A percentile compares a stretch with the other conserved stretches of the same genome.
Conservation (phyloP, 2,329 filamentous ascomycete genomes). For the Apiospora marii region DNA sequence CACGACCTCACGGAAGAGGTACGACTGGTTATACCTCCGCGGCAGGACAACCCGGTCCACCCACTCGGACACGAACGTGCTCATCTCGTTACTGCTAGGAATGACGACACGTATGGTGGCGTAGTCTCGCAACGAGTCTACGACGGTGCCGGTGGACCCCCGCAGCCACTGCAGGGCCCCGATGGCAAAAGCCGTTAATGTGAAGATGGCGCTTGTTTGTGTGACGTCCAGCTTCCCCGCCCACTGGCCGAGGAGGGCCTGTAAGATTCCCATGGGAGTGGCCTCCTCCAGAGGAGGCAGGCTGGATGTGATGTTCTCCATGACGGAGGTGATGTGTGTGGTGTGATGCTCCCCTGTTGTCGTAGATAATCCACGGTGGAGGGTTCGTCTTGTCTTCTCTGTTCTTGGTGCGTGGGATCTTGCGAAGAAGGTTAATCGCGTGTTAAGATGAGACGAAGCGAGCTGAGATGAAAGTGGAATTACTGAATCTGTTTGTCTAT, state of each 20-base stretch:
- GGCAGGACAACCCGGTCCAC: not conserved
- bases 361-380: not conserved
- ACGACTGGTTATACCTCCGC: conserved; percentile 17
- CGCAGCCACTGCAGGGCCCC: conserved; percentile 12
- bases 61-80: conserved; percentile 10
- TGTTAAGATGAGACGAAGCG: not conserved
- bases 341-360: not conserved
- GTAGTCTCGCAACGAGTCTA: not conserved
- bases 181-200: conserved; percentile 11
- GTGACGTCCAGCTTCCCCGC: not conserved
- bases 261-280: conserved; percentile 6
- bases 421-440: not conserved
- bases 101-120: conserved; percentile 3
- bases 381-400: not conserved
- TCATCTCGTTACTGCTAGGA: conserved; percentile 10
- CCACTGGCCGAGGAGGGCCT: not conserved
- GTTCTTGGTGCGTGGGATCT: not conserved
- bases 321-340: not conserved
- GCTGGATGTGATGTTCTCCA: conserved; percentile 14
- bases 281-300: conserved; percentile 7
- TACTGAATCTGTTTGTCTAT: not conserved
- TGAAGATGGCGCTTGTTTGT: conserved; percentile 2
- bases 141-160: conserved; percentile 4
- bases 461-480: not conserved
- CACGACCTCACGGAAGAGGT: not conserved